Percentiles rank a stretch among this genome's conserved stretches.
These are phyloP conservation scores for Berberis vulgaris DNA, from an alignment of 164 flowering plant genomes.

Conservation along the genomic window DNA sequence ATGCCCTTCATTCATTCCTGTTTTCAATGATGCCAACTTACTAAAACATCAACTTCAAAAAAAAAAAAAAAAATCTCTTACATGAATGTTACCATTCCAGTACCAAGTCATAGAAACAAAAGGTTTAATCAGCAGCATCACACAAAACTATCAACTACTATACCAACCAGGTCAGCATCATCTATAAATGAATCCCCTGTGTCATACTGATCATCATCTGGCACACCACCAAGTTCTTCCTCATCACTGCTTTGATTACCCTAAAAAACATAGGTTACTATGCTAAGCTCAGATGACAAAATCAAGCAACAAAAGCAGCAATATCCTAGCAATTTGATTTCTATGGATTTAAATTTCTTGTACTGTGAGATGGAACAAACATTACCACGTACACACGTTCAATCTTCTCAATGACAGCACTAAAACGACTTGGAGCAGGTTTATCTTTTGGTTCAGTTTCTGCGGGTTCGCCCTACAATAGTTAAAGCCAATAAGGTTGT, in stretches of 20 bases:
- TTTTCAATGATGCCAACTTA: no score
- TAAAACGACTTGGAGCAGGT: constrained; percentile 67
- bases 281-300: background rate
- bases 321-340: background rate
- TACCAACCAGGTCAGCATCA: constrained; percentile 88
- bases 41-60: no score
- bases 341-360: background rate
- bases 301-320: background rate
- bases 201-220: constrained; percentile 97
- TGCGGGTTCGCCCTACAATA: constrained; percentile 28
- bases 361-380: background rate
- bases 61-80: no score
- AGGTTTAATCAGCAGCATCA: background rate
- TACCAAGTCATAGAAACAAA: background rate
- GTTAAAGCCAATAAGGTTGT: no score
- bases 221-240: constrained; percentile 73
- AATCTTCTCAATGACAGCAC: constrained; percentile 94
- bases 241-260: constrained; percentile 93
- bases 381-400: constrained; percentile 89
- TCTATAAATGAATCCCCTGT: constrained; percentile 98
- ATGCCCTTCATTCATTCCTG: no score
- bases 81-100: no score
- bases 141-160: background rate
- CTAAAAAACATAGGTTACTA: constrained; percentile 27
- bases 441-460: constrained; percentile 52